phyloP scores from a whole-genome alignment of 805 yeast species.

The Saturnispora gosingensis region DNA sequence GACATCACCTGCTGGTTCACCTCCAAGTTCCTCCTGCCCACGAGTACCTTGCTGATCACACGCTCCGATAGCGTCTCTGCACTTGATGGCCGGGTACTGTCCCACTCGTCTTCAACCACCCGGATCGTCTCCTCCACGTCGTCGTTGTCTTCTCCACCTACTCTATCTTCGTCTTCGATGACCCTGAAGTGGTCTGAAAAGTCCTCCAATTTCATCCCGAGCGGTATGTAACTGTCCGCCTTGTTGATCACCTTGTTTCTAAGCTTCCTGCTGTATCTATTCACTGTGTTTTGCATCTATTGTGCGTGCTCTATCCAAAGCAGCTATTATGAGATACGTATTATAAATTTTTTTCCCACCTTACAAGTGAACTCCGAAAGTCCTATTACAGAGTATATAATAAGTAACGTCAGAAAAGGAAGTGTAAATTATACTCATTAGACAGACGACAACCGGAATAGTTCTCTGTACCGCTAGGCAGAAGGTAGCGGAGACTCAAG shows the following conservation, averaged over 20 bases:
- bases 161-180: not conserved
- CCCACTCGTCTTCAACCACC: not conserved
- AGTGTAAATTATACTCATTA: too few relatives aligned
- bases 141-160: not conserved
- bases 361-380: not conserved
- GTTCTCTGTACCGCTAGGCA: not conserved
- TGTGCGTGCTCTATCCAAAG: not conserved
- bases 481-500: not conserved
- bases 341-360: not conserved
- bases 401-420: not conserved
- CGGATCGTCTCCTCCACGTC: slow-evolving; percentile 5
- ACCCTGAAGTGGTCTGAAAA: slow-evolving; percentile 8
- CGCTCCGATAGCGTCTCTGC: slow-evolving; percentile 5
- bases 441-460: not conserved
- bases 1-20: not conserved
- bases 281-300: not conserved
- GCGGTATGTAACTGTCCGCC: slow-evolving; percentile 12
- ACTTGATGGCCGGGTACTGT: not conserved
- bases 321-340: not conserved
- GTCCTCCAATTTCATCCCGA: slow-evolving; percentile 14
- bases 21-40: slow-evolving; percentile 6
- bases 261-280: slow-evolving; percentile 4
- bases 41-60: slow-evolving; percentile 2
- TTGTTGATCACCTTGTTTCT: slow-evolving; percentile 6
- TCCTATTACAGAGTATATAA: not conserved